These are phyloP conservation scores for Xylaria telfairii DNA, from an alignment of 495 filamentous ascomycete genomes.

Conservation along the genomic window DNA sequence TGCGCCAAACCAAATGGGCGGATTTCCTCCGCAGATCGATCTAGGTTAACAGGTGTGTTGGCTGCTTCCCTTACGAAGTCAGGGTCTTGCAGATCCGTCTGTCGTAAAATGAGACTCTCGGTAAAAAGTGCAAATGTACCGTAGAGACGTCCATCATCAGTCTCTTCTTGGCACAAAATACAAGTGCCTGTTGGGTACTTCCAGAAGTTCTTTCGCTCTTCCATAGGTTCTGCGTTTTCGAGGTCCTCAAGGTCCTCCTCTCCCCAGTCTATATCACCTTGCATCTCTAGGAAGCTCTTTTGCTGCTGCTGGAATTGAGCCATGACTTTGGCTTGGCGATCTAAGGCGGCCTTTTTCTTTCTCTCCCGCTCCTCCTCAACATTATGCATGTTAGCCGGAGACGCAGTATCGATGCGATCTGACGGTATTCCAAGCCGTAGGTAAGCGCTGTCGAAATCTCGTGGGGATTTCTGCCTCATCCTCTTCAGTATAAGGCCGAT, in stretches of 20 bases:
- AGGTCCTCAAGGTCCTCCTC: constrained; percentile 73
- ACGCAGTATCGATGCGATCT: constrained; percentile 60
- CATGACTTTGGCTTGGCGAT: constrained; percentile 91
- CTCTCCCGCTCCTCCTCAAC: constrained; percentile 74
- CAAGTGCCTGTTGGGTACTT: constrained; percentile 95
- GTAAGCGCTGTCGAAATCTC: constrained; percentile 68
- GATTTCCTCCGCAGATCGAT: constrained; percentile 78
- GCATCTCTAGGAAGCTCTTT: constrained; percentile 86
- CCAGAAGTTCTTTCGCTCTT: constrained; percentile 77
- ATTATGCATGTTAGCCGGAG: constrained; percentile 58
- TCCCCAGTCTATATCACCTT: constrained; percentile 85
- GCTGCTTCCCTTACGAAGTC: constrained; percentile 86
- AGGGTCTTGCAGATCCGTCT: constrained; percentile 79
- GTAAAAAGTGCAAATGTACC: constrained; percentile 90
- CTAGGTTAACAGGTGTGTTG: constrained; percentile 77
- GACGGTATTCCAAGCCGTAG: constrained; percentile 54
- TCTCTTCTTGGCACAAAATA: constrained; percentile 95
- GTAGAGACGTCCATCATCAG: constrained; percentile 84
- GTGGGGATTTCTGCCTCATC: constrained; percentile 81
- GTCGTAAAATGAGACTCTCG: constrained; percentile 84
- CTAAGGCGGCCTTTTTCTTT: constrained; percentile 87
- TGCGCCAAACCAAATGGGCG: constrained; percentile 90
- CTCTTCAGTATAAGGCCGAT: constrained; percentile 84
- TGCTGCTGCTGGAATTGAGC: constrained; percentile 97
- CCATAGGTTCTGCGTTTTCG: constrained; percentile 56